Conservation (phyloP, 2,329 filamentous ascomycete genomes). For the Sordariomycetes sp. region DNA sequence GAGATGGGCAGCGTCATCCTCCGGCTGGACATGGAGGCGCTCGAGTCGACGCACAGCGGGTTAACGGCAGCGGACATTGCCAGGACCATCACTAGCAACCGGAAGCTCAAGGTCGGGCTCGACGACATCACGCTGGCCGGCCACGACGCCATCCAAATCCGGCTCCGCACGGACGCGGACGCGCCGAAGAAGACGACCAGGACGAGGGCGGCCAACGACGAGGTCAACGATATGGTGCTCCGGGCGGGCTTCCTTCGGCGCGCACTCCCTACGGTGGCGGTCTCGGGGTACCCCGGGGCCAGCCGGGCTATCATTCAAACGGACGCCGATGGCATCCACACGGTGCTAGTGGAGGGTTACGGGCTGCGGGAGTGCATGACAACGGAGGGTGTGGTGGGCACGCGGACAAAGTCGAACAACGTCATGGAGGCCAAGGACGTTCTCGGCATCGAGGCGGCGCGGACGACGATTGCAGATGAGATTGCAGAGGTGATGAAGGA, state of each 20-base stretch:
- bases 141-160: slow-evolving; percentile 56
- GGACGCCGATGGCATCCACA: slow-evolving; percentile 52
- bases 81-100: slow-evolving; percentile 62
- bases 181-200: slow-evolving; percentile 30
- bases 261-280: slow-evolving; percentile 66
- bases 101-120: slow-evolving; percentile 65
- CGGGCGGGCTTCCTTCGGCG: slow-evolving; percentile 79
- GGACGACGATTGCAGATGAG: slow-evolving; percentile 77
- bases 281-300: slow-evolving; percentile 81
- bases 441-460: slow-evolving; percentile 88
- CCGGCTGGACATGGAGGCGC: slow-evolving; percentile 65
- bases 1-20: slow-evolving; percentile 66
- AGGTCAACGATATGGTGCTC: slow-evolving; percentile 43
- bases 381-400: slow-evolving; percentile 79
- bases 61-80: slow-evolving; percentile 62
- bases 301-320: slow-evolving; percentile 81
- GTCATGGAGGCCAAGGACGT: slow-evolving; percentile 82
- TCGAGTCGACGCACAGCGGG: slow-evolving; percentile 71
- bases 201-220: slow-evolving; percentile 24
- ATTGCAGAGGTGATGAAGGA: slow-evolving; percentile 81
- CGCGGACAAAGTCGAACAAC: slow-evolving; percentile 63
- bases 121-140: slow-evolving; percentile 48
- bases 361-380: slow-evolving; percentile 83
- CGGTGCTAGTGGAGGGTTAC: slow-evolving; percentile 87
- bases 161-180: slow-evolving; percentile 45